Percentiles rank a stretch among this genome's conserved stretches.
phyloP scores from a whole-genome alignment of 768 basidiomycete species.

The Naganishia kalamii region DNA sequence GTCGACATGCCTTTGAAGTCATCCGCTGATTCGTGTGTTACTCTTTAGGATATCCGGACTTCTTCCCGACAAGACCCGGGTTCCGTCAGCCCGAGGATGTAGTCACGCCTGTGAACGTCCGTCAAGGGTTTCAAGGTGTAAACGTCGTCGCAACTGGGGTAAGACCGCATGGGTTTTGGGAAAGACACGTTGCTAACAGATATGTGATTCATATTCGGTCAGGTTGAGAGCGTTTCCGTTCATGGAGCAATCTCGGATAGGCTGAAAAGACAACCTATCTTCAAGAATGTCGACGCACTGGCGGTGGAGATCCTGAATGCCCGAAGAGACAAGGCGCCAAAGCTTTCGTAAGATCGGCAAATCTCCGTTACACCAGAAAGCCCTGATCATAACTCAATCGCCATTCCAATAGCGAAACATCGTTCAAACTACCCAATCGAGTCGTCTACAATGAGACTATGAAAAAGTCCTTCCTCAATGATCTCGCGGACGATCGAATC shows the following conservation, averaged over 20 bases:
- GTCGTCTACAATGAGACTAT: conserved; percentile 21
- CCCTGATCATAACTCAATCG: too few species aligned
- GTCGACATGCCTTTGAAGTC: background rate
- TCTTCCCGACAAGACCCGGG: conserved; percentile 43
- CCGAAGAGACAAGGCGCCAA: background rate
- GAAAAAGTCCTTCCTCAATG: conserved; percentile 10
- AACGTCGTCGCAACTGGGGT: conserved; percentile 9
- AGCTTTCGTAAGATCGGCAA: background rate
- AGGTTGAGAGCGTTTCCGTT: conserved; percentile 11
- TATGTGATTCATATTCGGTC: too few species aligned
- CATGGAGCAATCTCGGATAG: conserved; percentile 8
- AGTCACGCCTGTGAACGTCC: conserved; percentile 43
- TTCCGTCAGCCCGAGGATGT: conserved; percentile 41
- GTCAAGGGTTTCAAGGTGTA: conserved; percentile 34
- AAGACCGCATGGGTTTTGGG: background rate
- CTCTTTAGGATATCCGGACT: conserved; percentile 41
- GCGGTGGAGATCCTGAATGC: conserved; percentile 12
- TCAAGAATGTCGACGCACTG: conserved; percentile 4
- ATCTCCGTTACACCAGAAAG: background rate
- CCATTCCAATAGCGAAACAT: background rate
- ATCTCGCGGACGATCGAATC: conserved; percentile 13
- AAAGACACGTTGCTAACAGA: background rate
- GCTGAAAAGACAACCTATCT: background rate
- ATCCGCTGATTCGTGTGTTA: background rate
- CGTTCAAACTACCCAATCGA: conserved; percentile 19